Evolutionary conservation across 345 rosid species (phyloP), one percentile per base, ranked within the genome.

Genomic region (Eutrema japonicum): DNA sequence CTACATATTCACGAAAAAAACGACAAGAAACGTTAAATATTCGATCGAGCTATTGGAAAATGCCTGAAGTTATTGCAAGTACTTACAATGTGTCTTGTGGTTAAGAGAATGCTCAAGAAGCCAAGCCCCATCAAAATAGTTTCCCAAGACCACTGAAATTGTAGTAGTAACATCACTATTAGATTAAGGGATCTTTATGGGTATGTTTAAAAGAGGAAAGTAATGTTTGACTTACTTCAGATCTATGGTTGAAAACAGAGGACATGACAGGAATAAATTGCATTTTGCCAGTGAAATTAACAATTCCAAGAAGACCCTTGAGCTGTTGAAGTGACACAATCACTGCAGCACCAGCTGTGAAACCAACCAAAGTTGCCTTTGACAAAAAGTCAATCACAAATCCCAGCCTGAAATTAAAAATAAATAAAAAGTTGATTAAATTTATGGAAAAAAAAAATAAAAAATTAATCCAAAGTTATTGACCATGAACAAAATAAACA

Each of bases 291-390:
- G 98, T 96, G 80, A 96, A 96, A 73, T 96, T 98, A 77, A 83
- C 88, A 68, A 96, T 96, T 68, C 99, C 99, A 67, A 96, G 91
- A 80, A 96, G 82, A 50, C 97, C 97, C 68, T 96, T 96, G 5
- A 96, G 86, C 73, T 96, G 99, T 46, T 96, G 99, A 63, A 96
- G 81, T 11, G 97, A 87, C 16, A 96, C 99, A 55, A 96, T 92
- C 43, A 96, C 77, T 27, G 99, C 99, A 38, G 98, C 99, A 36
- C 98, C 99, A 43, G 98, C 98, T 89, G 89, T 96, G 84, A 96
- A 96, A 62, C 99, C 99, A 35, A 89, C 69, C 57, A 96, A 85
- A 10, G 97, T 96, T 43, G 99, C 98, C 90, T 88, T 92, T 33
- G 99, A 96, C 26, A 96, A 87, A 72, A 96, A 96, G 82, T 96